Evolutionary conservation across 352 stramenopile species (phyloP).

Genomic region (Phytophthora sojae): DNA sequence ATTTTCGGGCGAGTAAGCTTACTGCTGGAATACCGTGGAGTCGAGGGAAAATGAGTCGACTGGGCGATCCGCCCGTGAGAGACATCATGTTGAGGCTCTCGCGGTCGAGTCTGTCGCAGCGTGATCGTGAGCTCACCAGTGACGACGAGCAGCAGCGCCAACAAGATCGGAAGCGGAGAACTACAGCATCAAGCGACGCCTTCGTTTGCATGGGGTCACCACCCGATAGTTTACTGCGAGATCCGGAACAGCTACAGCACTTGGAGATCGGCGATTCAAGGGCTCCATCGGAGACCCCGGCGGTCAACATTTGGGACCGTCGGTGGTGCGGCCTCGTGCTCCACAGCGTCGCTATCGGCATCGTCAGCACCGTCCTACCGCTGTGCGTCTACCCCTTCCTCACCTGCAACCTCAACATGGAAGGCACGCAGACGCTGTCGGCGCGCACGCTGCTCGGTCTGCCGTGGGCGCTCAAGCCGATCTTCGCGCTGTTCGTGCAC

Average conservation of each 20-base stretch:
- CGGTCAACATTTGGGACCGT: slow-evolving; percentile 42
- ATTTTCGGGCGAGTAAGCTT: too few relatives aligned
- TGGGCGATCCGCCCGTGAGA: slow-evolving; percentile 6
- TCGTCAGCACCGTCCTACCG: slow-evolving; percentile 64
- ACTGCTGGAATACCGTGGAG: too few relatives aligned
- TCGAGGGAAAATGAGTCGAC: slow-evolving; percentile 8
- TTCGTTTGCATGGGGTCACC: slow-evolving; percentile 12
- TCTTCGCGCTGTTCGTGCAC: slow-evolving; percentile 54
- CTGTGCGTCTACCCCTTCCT: slow-evolving; percentile 71
- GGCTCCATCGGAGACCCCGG: not conserved
- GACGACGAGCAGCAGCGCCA: not conserved
- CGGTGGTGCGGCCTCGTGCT: slow-evolving; percentile 60
- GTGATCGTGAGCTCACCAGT: not conserved
- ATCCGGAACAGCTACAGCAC: slow-evolving; percentile 2
- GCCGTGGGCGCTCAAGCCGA: slow-evolving; percentile 60
- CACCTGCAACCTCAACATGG: slow-evolving; percentile 73
- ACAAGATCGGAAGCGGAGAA: slow-evolving; percentile 9
- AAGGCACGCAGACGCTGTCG: slow-evolving; percentile 68
- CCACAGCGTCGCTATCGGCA: slow-evolving; percentile 57
- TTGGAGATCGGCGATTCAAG: slow-evolving; percentile 4
- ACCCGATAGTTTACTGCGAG: not conserved
- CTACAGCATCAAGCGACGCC: not conserved
- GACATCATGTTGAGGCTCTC: slow-evolving; percentile 15
- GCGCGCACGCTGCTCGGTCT: slow-evolving; percentile 56
- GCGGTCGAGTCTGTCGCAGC: slow-evolving; percentile 8